Evolutionary conservation across 2,329 filamentous ascomycete genomes (phyloP), one percentile per base, ranked within the genome.

Genomic region (Sarocladiaceae sp.): DNA sequence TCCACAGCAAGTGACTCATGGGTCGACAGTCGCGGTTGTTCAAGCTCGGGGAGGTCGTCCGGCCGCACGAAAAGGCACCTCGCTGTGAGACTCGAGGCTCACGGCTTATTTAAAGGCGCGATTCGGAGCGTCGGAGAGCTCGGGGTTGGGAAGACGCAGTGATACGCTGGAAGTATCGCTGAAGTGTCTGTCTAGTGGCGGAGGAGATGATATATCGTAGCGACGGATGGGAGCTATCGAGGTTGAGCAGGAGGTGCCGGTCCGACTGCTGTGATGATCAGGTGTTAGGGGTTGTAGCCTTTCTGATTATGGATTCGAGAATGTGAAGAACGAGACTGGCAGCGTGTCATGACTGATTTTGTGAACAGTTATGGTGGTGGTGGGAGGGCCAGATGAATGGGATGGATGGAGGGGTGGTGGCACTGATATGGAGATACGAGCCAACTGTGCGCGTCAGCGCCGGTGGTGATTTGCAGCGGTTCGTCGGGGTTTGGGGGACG

Each of bases 1-100:
- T 90, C 91, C 91, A 96, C 66, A 98, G 82, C 79, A 85, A 80
- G 73, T 89, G 85, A 83, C 88, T 97, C 91, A 97, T 93, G 81
- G 80, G 63, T 58, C 32, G 81, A 15, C n/a, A 5, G 6, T 15
- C 10, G 24, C 5, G 6, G 10, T 21, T 7, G 11, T 41, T 70
- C 63, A 65, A 55, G 54, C 58, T 50, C 53, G 45, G 52, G 52
- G 53, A 47, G 56, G 55, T 62, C 59, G 65, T 65, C 64, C 61
- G 62, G 61, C 65, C 70, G 67, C 71, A 78, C 74, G 68, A 69
- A 74, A 70, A 65, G 66, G 77, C 84, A 83, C 88, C 88, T 94
- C 84, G 87, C 88, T 87, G 82, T 88, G 83, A 84, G 56, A 81
- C 85, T 84, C 85, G 53, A 53, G 83, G 83, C 83, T 75, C 83